These are phyloP conservation scores for Aspergillus sp. DNA, from an alignment of 2,329 filamentous ascomycete genomes.

Conservation along the genomic window DNA sequence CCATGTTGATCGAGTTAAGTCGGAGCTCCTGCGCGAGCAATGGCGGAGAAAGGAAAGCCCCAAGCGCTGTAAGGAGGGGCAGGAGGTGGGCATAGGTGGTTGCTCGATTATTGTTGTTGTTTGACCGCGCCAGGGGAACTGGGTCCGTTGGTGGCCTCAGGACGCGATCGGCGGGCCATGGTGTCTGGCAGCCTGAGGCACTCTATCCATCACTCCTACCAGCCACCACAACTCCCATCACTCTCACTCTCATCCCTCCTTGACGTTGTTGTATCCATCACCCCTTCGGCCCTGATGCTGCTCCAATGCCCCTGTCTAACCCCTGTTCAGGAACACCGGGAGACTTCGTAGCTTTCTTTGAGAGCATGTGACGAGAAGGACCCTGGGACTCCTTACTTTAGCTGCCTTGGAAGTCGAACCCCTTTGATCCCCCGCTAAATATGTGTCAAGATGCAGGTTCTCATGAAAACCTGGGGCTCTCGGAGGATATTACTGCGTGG, in stretches of 20 bases:
- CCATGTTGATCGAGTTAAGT: slow-evolving; percentile 26
- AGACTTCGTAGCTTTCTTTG: neutral
- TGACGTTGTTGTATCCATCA: neutral
- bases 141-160: slow-evolving; percentile 14
- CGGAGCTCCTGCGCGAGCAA: slow-evolving; percentile 11
- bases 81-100: slow-evolving; percentile 10
- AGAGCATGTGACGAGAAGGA: neutral
- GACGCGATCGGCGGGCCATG: slow-evolving; percentile 4
- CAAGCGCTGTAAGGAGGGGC: slow-evolving; percentile 2
- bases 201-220: neutral
- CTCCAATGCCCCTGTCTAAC: neutral
- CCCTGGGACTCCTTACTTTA: neutral
- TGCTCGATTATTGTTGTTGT: slow-evolving; percentile 17
- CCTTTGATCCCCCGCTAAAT: neutral
- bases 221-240: too few relatives aligned
- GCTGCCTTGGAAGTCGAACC: neutral
- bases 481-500: neutral
- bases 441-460: neutral
- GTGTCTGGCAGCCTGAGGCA: slow-evolving; percentile 15
- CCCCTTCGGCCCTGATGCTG: neutral
- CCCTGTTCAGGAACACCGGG: neutral
- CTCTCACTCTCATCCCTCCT: neutral
- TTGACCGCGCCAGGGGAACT: slow-evolving; percentile 15
- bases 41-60: slow-evolving; percentile 1
- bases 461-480: neutral